These are phyloP conservation scores for Nitzschia inconspicua DNA, from an alignment of 108 stramenopile species.

Conservation along the genomic window DNA sequence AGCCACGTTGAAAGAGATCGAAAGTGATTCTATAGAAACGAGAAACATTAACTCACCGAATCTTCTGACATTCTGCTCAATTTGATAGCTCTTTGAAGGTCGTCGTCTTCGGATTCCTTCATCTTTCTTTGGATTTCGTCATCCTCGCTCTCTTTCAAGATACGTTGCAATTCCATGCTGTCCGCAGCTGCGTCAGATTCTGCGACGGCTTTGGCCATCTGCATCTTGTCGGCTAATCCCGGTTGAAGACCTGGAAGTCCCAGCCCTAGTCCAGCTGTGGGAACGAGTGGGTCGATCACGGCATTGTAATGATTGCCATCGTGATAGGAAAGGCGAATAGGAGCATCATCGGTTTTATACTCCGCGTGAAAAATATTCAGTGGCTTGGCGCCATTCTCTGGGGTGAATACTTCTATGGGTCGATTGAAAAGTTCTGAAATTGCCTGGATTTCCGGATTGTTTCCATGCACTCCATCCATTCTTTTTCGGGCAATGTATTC, in stretches of 20 bases:
- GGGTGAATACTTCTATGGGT: slow-evolving; percentile 85
- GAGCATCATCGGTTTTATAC: slow-evolving; percentile 59
- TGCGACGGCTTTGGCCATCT: slow-evolving; percentile 65
- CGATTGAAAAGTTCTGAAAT: slow-evolving; percentile 94
- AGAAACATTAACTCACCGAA: slow-evolving; percentile 15
- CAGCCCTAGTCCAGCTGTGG: slow-evolving; percentile 81
- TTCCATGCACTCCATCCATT: slow-evolving; percentile 86
- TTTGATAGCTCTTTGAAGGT: slow-evolving; percentile 54
- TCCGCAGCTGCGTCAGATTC: slow-evolving; percentile 55
- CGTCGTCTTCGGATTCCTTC: slow-evolving; percentile 22
- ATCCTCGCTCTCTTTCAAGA: slow-evolving; percentile 45
- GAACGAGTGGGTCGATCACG: slow-evolving; percentile 68
- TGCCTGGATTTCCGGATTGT: slow-evolving; percentile 97
- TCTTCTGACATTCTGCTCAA: slow-evolving; percentile 37
- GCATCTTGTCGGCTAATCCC: slow-evolving; percentile 76
- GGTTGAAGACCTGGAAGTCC: slow-evolving; percentile 76
- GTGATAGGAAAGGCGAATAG: slow-evolving; percentile 78
- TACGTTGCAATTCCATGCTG: slow-evolving; percentile 45
- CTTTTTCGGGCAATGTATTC: slow-evolving; percentile 82
- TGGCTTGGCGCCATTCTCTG: slow-evolving; percentile 56
- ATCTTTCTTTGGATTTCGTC: slow-evolving; percentile 14
- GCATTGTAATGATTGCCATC: slow-evolving; percentile 90
- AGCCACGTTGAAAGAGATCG: not conserved
- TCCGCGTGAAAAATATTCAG: slow-evolving; percentile 85
- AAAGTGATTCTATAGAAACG: not conserved